Base-by-base conservation (phyloP, 805 yeast genomes). In the Pichia cabralensis region DNA sequence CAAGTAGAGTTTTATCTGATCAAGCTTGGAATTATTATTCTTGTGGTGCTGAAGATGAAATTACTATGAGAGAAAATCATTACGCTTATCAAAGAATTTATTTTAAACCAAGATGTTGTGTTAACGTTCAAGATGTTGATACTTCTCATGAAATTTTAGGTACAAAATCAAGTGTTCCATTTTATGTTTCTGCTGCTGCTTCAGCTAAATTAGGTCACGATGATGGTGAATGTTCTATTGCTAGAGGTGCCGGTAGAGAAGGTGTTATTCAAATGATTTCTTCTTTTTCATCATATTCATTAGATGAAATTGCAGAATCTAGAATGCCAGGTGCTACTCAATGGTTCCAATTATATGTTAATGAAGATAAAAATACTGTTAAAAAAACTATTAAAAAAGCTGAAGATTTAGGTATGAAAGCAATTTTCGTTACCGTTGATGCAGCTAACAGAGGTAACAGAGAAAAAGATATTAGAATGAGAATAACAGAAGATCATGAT, bases 11-110 rank as follows among this genome's bases (percentile, higher is more conserved):
- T 22, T 64, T 89, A 66, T 69, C 81, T 18, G 75, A 74, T 36
- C 69, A 71, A 20, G 96, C 92, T 0, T 82, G 96, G 92, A 89
- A 89, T 14, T 89, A 89, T 57, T 88, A 86, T 53, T 80, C 94
- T 3, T 74, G 86, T 23, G 97, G 89, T 10, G 71, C 95, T 15
- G 96, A 88, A 56, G 96, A 88, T 55, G 97, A 88, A 61, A 73
- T 88, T 46, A 72, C 95, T 1, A 53, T 82, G 48, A 71, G 97
- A 47, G 95, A 88, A 51, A 88, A 89, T 61, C 96, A 86, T 55
- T 68, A 75, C 34, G 94, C 95, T 3, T 88, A 73, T 61, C 95
- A 83, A 51, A 65, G 95, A 22, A 74, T 86, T 33, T 86, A 81
- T 61, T 89, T 89, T 66, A 77, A 80, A 45, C 97, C 97, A 12